Evolutionary conservation across 2,329 filamentous ascomycete genomes (phyloP), one percentile per base, ranked within the genome.

Genomic region (Didymella exigua): DNA sequence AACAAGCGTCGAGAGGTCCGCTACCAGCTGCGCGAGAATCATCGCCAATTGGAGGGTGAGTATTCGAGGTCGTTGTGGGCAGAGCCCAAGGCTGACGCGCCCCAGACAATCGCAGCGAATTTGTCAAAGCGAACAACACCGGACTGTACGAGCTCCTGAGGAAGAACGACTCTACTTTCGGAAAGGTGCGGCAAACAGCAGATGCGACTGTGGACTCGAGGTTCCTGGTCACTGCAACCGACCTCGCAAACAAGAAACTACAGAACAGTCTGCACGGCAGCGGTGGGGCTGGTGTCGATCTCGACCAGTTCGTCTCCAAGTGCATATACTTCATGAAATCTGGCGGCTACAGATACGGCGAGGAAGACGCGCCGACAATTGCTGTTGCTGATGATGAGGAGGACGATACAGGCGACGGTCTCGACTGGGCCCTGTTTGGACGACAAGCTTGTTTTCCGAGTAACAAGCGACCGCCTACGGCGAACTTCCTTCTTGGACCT

Each of bases 181-280:
- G 81, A 51, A 81, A 86, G 62, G 88, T 96, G 56, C 90, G 89
- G 67, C 93, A 97, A 77, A 96, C 95, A 0, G 86, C 88, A 2
- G 95, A 98, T 72, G 95, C 95, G 0, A 90, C 89, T 0, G 88
- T 96, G 57, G 95, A 99, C 72, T 92, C 93, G 0, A 86, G 90
- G n/a, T 81, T 96, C 23, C 82, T 98, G 3, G 89, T 96, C 43
- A 87, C 84, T 60, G 87, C 90, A 0, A 90, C 90, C 5, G 92
- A 97, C 60, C 76, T 96, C 4, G 88, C 89, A 0, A 88, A 89
- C 66, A 90, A 90, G 64, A 92, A 91, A 70, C 88, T 91, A 0
- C 81, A 88, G 37, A 86, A 88, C 46, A 81, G 96, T 23, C 86
- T 89, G 1, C 81, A 91, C 26, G 92, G 92, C 6, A 88, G 89